Base-by-base conservation (phyloP, 805 yeast species). In the Sugiyamaella chiloensis region DNA sequence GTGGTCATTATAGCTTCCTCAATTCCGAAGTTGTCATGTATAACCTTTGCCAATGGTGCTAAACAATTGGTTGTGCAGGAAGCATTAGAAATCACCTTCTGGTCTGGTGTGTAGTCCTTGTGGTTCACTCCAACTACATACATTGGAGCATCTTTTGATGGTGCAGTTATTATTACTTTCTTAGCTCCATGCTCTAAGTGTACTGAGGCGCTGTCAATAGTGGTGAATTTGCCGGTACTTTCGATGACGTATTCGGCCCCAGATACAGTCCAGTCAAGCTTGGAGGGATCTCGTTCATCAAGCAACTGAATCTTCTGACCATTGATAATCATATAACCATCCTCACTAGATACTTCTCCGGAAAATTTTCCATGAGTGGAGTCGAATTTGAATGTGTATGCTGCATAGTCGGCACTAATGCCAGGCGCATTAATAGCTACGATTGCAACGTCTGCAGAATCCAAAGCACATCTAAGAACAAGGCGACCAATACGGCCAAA, bases 41-140 rank as follows among this genome's bases (percentile, higher is more conserved):
- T 69, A 60, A 85, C 85, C 80, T 88, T 88, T 67, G 95, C 95
- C 66, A 87, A 78, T 67, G 96, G 96, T 60, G 96, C 96, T 68
- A 87, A 75, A 77, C 96, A 86, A 80, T 87, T 87, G 66, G 96
- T 87, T 69, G 96, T 87, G 79, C 96, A 87, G 43, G 96, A 88
- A 56, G 96, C 96, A 72, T 88, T 88, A 56, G 96, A 88, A 56
- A 88, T 75, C 61, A 87, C 85, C 61, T 72, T 72, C 68, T 82
- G 71, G 68, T 83, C 89, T 52, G 83, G 69, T 58, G 81, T 81
- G 79, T 85, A 88, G 61, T 80, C 74, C 57, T 81, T 80, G 61
- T 80, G 82, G 76, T 87, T 87, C 65, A 87, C 96, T 75, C 96
- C 96, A 64, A 80, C 77, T 59, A 87, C 96, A 72, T 84, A 88